Evolutionary conservation across 306 rosid genomes (phyloP).

Genomic region (Vicia faba): DNA sequence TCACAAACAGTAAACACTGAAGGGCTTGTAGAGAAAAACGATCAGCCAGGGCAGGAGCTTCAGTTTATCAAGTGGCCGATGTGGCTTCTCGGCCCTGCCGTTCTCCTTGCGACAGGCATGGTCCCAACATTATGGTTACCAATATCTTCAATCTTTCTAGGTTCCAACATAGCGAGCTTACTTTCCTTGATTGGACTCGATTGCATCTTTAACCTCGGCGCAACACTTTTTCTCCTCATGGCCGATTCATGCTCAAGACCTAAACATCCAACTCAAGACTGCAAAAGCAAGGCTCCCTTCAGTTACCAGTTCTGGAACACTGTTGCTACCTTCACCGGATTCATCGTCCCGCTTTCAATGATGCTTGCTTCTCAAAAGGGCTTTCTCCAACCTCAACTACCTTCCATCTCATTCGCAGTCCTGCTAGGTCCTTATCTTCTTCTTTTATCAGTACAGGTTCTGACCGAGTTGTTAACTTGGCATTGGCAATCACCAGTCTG

Average conservation of each 20-base stretch:
- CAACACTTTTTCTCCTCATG: slow-evolving; percentile 93
- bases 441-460: slow-evolving; percentile 71
- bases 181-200: slow-evolving; percentile 90
- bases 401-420: slow-evolving; percentile 64
- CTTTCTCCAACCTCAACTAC: slow-evolving; percentile 66
- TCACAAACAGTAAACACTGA: slow-evolving; percentile 43
- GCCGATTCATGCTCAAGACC: slow-evolving; percentile 82
- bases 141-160: slow-evolving; percentile 72
- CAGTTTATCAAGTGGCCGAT: slow-evolving; percentile 83
- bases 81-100: slow-evolving; percentile 89
- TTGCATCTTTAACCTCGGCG: slow-evolving; percentile 85
- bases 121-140: slow-evolving; percentile 94
- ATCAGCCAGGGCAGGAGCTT: slow-evolving; percentile 47
- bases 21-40: slow-evolving; percentile 38
- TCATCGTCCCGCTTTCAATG: slow-evolving; percentile 58
- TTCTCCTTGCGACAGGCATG: slow-evolving; percentile 81
- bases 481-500: slow-evolving; percentile 96
- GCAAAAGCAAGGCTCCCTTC: slow-evolving; percentile 78
- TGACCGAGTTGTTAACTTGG: slow-evolving; percentile 90
- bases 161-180: slow-evolving; percentile 82
- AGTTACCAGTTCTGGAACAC: slow-evolving; percentile 92
- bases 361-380: slow-evolving; percentile 69
- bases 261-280: slow-evolving; percentile 47
- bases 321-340: slow-evolving; percentile 69
- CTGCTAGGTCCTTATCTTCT: slow-evolving; percentile 81